Conservation (phyloP, 495 filamentous ascomycete genomes). For the Apodospora peruviana region DNA sequence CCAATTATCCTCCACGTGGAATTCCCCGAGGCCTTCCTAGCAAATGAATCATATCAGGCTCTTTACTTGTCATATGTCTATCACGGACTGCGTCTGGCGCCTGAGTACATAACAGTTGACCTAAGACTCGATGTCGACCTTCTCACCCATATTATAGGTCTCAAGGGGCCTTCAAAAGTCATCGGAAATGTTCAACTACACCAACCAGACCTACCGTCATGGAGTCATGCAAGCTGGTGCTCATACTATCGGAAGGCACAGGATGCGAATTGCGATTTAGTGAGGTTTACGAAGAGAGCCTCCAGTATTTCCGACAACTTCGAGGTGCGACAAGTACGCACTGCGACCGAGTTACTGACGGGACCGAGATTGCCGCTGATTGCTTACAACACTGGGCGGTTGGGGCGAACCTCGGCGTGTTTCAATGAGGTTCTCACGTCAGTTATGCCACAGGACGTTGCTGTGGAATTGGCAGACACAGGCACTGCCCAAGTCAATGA, state of each 20-base stretch:
- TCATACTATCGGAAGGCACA: conserved; percentile 51
- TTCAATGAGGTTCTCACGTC: conserved; percentile 64
- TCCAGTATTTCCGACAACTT: conserved; percentile 52
- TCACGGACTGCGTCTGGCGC: conserved; percentile 57
- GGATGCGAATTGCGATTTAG: conserved; percentile 55
- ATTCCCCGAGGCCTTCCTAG: conserved; percentile 27
- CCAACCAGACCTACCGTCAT: conserved; percentile 38
- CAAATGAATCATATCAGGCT: conserved; percentile 23
- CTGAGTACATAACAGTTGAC: conserved; percentile 63
- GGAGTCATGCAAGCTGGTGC: conserved; percentile 51
- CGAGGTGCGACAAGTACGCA: conserved; percentile 47
- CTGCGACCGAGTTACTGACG: conserved; percentile 33
- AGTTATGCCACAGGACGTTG: conserved; percentile 53
- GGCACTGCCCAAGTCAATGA: conserved; percentile 7
- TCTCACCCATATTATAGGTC: conserved; percentile 41
- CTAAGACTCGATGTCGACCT: conserved; percentile 44
- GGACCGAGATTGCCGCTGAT: conserved; percentile 50
- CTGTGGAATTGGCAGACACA: conserved; percentile 10
- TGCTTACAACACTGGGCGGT: conserved; percentile 59
- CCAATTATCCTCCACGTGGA: conserved; percentile 63
- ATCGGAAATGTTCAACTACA: conserved; percentile 52
- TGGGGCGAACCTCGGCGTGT: conserved; percentile 59
- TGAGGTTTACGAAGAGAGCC: conserved; percentile 54
- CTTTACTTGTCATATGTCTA: conserved; percentile 52
- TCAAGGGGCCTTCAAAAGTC: conserved; percentile 58